phyloP scores from a whole-genome alignment of 192 early-diverging fungal species.

The Coemansia interrupta region DNA sequence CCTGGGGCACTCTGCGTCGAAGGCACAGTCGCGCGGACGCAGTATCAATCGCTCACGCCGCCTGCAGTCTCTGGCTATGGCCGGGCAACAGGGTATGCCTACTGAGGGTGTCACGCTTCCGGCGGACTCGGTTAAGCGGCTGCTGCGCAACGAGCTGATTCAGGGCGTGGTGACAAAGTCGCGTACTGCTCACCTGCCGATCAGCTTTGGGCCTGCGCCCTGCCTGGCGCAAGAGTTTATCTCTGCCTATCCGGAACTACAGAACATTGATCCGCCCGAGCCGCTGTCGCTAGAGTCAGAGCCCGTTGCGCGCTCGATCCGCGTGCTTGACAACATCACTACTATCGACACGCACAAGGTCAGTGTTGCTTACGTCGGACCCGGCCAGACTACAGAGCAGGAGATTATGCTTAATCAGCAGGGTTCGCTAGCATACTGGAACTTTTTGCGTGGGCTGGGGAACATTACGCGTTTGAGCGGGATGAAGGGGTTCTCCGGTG shows the following conservation, averaged over 20 bases:
- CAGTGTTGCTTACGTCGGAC: constrained; percentile 88
- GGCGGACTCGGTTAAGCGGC: constrained; percentile 22
- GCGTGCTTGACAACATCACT: constrained; percentile 80
- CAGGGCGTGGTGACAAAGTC: constrained; percentile 10
- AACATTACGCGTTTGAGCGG: constrained; percentile 62
- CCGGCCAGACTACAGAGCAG: constrained; percentile 74
- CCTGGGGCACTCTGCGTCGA: constrained; percentile 12
- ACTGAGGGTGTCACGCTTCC: constrained; percentile 26
- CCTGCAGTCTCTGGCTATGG: constrained; percentile 14
- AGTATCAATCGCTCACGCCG: constrained; percentile 37
- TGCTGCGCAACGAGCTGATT: constrained; percentile 42
- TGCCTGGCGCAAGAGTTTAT: constrained; percentile 50
- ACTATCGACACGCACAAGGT: constrained; percentile 95
- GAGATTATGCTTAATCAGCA: constrained; percentile 84
- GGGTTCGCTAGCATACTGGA: constrained; percentile 83
- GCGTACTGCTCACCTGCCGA: constrained; percentile 23
- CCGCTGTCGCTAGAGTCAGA: constrained; percentile 72
- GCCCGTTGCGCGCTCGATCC: constrained; percentile 67
- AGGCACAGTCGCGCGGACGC: constrained; percentile 24
- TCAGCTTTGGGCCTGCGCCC: constrained; percentile 37
- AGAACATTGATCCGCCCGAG: constrained; percentile 54
- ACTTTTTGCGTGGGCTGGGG: constrained; percentile 81
- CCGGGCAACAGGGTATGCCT: constrained; percentile 6
- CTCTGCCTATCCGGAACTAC: constrained; percentile 67
- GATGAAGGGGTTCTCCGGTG: constrained; percentile 78